These are phyloP conservation scores for Linum usitatissimum DNA, from an alignment of 345 rosid genomes.

Conservation along the genomic window DNA sequence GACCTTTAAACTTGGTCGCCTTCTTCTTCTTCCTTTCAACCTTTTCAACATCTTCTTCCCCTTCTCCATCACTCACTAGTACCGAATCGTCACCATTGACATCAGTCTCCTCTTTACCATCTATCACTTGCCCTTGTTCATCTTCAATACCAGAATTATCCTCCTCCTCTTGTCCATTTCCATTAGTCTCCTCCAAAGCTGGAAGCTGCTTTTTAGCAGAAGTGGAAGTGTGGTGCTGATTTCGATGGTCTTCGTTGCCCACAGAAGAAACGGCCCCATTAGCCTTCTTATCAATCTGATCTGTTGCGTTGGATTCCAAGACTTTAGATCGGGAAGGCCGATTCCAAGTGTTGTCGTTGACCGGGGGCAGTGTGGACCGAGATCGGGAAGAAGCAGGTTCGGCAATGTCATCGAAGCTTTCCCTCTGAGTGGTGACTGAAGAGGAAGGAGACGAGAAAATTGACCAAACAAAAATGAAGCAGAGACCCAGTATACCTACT, in stretches of 20 bases:
- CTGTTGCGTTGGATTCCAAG: neutral
- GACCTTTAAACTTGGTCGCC: conserved; percentile 53
- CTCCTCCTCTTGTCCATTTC: conserved; percentile 33
- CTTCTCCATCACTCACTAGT: conserved; percentile 32
- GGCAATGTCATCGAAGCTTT: conserved; percentile 82
- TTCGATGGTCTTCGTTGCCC: conserved; percentile 19
- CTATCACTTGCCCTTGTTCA: conserved; percentile 26
- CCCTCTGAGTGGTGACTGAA: conserved; percentile 52
- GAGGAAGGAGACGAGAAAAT: conserved; percentile 56
- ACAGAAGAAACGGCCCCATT: conserved; percentile 30
- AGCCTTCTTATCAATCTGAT: conserved; percentile 19
- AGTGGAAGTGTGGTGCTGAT: conserved; percentile 18
- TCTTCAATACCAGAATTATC: conserved; percentile 28
- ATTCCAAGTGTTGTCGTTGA: neutral
- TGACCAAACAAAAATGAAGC: conserved; percentile 77
- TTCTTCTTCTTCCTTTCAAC: conserved; percentile 42
- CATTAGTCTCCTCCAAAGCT: conserved; percentile 23
- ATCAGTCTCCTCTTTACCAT: conserved; percentile 33
- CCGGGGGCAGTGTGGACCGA: conserved; percentile 1
- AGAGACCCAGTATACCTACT: conserved; percentile 64
- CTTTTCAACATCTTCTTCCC: conserved; percentile 29
- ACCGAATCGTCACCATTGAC: conserved; percentile 27
- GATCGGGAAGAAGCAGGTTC: conserved; percentile 53
- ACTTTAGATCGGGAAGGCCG: conserved; percentile 13
- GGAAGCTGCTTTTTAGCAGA: conserved; percentile 18